Conservation (phyloP, 352 stramenopile genomes). For the Blastocystis sp. region DNA sequence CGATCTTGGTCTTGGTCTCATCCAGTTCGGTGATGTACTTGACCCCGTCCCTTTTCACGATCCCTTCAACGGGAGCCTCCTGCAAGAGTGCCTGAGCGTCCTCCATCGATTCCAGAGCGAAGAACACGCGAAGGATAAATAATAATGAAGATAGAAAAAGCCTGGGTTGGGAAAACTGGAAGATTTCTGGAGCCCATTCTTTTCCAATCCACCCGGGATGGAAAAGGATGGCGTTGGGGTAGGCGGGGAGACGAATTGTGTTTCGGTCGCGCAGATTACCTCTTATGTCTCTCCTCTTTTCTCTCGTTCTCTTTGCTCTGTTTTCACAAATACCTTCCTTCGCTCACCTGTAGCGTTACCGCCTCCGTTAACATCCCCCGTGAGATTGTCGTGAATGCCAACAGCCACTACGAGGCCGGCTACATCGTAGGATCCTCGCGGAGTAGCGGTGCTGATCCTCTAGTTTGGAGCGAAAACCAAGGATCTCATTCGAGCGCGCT, state of each 20-base stretch:
- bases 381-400: constrained; percentile 2
- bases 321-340: not conserved
- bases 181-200: no score
- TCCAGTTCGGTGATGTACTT: constrained; percentile 71
- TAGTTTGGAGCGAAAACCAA: constrained; percentile 44
- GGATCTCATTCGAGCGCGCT: constrained; percentile 10
- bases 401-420: constrained; percentile 45
- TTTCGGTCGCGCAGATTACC: no score
- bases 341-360: not conserved
- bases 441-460: not conserved
- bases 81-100: constrained; percentile 2
- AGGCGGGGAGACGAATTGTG: no score
- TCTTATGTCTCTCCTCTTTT: not conserved
- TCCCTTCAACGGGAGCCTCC: constrained; percentile 4
- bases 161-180: no score
- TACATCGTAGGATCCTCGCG: constrained; percentile 1
- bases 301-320: constrained; percentile 15
- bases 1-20: constrained; percentile 57
- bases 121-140: no score
- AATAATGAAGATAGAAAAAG: no score
- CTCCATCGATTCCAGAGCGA: not conserved
- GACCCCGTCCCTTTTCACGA: constrained; percentile 41
- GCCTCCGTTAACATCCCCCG: not conserved
- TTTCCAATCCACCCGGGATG: no score
- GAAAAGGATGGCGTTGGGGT: no score